Evolutionary conservation across 2,329 filamentous ascomycete species (phyloP).

Genomic region (Aspergillus fumigatus): DNA sequence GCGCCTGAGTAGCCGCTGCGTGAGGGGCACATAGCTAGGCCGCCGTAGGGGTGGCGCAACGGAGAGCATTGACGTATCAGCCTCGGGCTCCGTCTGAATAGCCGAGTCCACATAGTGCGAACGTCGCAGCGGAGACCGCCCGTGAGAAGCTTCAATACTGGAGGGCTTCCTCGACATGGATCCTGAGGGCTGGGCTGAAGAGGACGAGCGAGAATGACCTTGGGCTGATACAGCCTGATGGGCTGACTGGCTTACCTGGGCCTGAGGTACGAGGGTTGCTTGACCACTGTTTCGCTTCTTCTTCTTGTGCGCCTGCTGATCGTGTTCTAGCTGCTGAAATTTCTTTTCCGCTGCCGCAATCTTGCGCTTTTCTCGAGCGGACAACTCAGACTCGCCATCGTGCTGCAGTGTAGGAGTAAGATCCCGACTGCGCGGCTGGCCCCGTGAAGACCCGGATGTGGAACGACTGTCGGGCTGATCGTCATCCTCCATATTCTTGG

Average conservation of each 20-base stretch:
- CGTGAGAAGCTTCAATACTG: conserved; percentile 23
- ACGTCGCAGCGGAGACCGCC: conserved; percentile 21
- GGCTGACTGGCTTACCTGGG: no score
- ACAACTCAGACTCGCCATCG: conserved; percentile 49
- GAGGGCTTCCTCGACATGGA: conserved; percentile 28
- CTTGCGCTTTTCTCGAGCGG: conserved; percentile 59
- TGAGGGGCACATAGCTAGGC: conserved; percentile 36
- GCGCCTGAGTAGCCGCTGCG: conserved; percentile 39
- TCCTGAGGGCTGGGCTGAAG: conserved; percentile 24
- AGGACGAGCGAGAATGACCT: conserved; percentile 35
- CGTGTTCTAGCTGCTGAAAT: conserved; percentile 57
- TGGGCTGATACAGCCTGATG: conserved; percentile 27
- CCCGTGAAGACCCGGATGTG: conserved; percentile 52
- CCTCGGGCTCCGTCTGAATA: conserved; percentile 43
- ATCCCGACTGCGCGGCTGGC: conserved; percentile 56
- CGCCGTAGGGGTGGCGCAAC: conserved; percentile 19
- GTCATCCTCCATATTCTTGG: conserved; percentile 51
- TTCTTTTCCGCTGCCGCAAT: conserved; percentile 59
- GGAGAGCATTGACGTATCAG: conserved; percentile 24
- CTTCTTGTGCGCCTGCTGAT: conserved; percentile 50
- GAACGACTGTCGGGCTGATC: conserved; percentile 54
- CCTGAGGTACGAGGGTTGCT: conserved; percentile 46
- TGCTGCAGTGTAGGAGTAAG: conserved; percentile 55
- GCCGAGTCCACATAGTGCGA: conserved; percentile 38
- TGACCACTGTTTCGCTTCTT: conserved; percentile 55